A percentile compares a stretch with the other conserved stretches of the same genome.
These are phyloP conservation scores for Bryoglossum gracile DNA, from an alignment of 495 filamentous ascomycete genomes.

Conservation along the genomic window DNA sequence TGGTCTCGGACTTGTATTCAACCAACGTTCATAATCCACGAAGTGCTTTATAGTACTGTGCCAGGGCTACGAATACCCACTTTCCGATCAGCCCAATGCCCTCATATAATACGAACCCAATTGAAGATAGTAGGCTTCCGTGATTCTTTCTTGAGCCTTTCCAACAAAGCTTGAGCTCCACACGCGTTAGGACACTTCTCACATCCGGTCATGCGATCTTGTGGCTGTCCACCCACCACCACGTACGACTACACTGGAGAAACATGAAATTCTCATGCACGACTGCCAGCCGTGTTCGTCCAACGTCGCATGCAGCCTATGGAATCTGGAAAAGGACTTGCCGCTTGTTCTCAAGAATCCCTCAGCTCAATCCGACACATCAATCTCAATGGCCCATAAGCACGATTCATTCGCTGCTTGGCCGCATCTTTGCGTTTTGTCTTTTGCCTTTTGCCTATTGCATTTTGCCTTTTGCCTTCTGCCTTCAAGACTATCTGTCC, in stretches of 20 bases:
- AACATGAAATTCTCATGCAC: constrained; percentile 2
- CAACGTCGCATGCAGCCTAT: constrained; percentile 18
- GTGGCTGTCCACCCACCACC: constrained; percentile 6
- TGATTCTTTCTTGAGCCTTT: constrained; percentile 11
- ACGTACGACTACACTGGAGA: not conserved
- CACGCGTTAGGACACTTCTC: not conserved
- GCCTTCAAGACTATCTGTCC: not conserved
- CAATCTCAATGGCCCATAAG: not conserved
- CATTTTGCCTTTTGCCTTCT: constrained; percentile 4
- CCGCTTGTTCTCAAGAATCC: constrained; percentile 10
- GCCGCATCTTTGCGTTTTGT: not conserved
- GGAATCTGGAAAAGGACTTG: too few relatives aligned
- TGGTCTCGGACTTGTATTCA: not conserved
- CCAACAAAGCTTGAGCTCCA: not conserved
- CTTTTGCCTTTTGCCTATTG: not conserved
- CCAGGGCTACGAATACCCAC: not conserved
- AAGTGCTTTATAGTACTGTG: not conserved
- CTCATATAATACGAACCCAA: not conserved
- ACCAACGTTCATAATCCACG: not conserved
- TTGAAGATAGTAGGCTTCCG: not conserved
- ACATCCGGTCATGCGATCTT: constrained; percentile 12
- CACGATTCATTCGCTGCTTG: constrained; percentile 8
- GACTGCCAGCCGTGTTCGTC: constrained; percentile 18
- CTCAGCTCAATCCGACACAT: constrained; percentile 9
- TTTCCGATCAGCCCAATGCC: constrained; percentile 6